Evolutionary conservation across 129 eudicot genomes (phyloP), one percentile per base, ranked within the genome.

Genomic region (Smallanthus sonchifolius): DNA sequence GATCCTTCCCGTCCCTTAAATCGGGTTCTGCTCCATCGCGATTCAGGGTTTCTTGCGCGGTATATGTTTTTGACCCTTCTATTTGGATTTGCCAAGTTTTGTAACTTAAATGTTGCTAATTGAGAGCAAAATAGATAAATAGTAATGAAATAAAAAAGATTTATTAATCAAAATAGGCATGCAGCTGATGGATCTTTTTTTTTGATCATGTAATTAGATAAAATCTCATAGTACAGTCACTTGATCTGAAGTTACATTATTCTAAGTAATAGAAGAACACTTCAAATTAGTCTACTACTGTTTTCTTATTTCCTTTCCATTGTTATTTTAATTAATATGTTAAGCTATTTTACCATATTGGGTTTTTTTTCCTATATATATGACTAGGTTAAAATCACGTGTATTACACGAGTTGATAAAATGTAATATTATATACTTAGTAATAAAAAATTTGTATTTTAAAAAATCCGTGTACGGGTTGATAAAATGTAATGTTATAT

Each of bases 31-130:
- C 83, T 20, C 67, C 82, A 45, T 63, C 72, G 42, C 94, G 88
- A 51, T 65, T 88, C 80, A 24, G 79, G 13, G 49, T 88, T 70
- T 75, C 83, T 35, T 88, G 88, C 34, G 87, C 85, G 43, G 95
- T 88, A 86, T 88, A 74, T 65, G 69, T 51, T 76, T 30, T 67
- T 13, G n/a, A 7, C 35, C 42, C 14, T 5, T 36, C 52, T 52
- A 3, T 39, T 36, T 49, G 19, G 14, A 49, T 55, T 75, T 67
- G 14, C 7, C 15, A 2, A 49, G 7, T 5, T 49, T 16, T 49
- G 57, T 20, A 75, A 39, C n/a, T 47, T 17, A 6, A 39, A 37
- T 37, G 17, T 20, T 28, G 47, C 35, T 10, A 42, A 59, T 14
- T 30, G 30, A 71, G 8, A 9, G 30, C 13, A n/a, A 67, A 34